These are phyloP conservation scores for Karstenula rhodostoma DNA, from an alignment of 2,329 filamentous ascomycete species.

Conservation along the genomic window DNA sequence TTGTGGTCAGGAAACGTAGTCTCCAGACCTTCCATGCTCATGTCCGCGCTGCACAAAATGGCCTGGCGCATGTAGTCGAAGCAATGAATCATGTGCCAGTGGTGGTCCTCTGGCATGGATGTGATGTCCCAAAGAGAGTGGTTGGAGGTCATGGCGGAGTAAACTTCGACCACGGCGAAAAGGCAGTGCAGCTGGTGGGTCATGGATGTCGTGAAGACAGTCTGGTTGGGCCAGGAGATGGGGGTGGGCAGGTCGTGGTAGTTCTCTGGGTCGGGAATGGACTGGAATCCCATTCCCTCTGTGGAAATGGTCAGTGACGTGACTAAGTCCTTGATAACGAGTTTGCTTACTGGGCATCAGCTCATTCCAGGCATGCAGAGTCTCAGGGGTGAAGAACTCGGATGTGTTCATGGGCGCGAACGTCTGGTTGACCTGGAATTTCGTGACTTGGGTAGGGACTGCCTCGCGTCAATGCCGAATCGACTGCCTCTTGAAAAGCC, in stretches of 20 bases:
- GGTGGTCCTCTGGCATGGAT: slow-evolving; percentile 39
- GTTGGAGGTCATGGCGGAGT: slow-evolving; percentile 36
- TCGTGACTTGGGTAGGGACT: slow-evolving; percentile 45
- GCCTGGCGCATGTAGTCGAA: slow-evolving; percentile 49
- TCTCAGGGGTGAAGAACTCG: slow-evolving; percentile 46
- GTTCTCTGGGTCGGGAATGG: slow-evolving; percentile 33
- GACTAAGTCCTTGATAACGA: neutral
- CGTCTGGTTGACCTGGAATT: slow-evolving; percentile 46
- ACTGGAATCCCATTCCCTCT: slow-evolving; percentile 45
- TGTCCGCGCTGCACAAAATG: slow-evolving; percentile 44
- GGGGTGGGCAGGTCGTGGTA: slow-evolving; percentile 46
- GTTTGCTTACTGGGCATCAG: slow-evolving; percentile 32
- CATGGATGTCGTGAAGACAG: slow-evolving; percentile 46
- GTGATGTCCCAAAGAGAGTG: slow-evolving; percentile 24
- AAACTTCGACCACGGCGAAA: slow-evolving; percentile 44
- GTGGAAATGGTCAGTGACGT: neutral
- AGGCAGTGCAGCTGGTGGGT: slow-evolving; percentile 47
- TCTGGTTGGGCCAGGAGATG: slow-evolving; percentile 43
- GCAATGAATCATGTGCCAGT: slow-evolving; percentile 50
- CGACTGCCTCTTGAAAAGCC: neutral
- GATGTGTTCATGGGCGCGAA: slow-evolving; percentile 47
- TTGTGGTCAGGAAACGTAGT: slow-evolving; percentile 48
- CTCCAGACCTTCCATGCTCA: slow-evolving; percentile 42
- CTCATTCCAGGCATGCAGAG: slow-evolving; percentile 44
- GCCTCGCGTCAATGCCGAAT: slow-evolving; percentile 4